phyloP scores from a whole-genome alignment of 306 rosid species.

The Morella rubra region DNA sequence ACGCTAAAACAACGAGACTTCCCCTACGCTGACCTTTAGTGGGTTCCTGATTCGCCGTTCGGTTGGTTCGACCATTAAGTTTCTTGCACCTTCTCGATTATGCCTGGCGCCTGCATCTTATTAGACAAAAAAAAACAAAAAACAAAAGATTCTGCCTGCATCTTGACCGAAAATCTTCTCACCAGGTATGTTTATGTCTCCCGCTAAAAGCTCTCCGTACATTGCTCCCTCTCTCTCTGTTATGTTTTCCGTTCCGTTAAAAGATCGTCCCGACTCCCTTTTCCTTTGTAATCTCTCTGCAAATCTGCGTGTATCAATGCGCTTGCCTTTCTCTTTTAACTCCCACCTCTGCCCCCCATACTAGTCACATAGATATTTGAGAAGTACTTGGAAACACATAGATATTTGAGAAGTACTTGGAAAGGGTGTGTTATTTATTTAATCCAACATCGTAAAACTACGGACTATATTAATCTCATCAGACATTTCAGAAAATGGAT shows the following conservation, averaged over 20 bases:
- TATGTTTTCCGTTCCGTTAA: too few relatives aligned
- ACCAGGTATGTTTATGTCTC: not conserved
- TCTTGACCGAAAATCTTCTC: not conserved
- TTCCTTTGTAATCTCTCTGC: not conserved
- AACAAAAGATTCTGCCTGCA: not conserved
- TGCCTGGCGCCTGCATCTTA: too few relatives aligned
- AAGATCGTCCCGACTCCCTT: too few relatives aligned
- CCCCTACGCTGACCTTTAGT: too few relatives aligned
- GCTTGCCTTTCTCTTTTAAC: not conserved
- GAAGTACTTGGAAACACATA: not conserved
- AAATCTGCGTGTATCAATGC: not conserved
- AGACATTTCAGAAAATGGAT: not conserved
- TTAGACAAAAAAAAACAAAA: too few relatives aligned
- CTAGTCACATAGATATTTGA: not conserved
- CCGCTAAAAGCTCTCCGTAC: too few relatives aligned
- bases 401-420: not conserved
- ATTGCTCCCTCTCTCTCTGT: not conserved
- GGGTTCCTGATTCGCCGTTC: not conserved
- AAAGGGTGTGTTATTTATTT: not conserved
- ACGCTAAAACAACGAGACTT: not conserved
- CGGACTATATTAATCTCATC: not conserved
- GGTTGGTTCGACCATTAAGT: not conserved
- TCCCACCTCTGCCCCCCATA: not conserved
- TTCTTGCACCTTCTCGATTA: not conserved
- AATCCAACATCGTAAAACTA: not conserved